Percentiles rank a stretch among this genome's conserved stretches.
phyloP scores from a whole-genome alignment of 2,329 filamentous ascomycete species.

The Hortaea sp. region DNA sequence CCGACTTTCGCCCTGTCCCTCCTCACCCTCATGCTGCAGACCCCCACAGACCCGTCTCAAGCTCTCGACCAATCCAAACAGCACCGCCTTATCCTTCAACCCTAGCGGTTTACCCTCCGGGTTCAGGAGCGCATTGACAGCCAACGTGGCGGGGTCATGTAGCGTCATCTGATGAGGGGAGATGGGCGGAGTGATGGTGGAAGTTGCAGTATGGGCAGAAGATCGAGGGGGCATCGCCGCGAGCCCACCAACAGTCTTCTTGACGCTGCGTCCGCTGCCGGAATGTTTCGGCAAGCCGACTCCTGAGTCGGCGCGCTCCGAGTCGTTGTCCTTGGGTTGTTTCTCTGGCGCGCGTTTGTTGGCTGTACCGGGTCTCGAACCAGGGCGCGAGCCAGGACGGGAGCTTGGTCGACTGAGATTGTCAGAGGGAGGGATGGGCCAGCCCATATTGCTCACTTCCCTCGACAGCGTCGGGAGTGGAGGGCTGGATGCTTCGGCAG shows the following conservation, averaged over 20 bases:
- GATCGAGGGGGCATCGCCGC: no score
- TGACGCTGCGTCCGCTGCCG: no score
- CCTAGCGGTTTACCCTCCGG: conserved; percentile 32
- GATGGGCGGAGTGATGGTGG: conserved; percentile 10
- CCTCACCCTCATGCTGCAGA: conserved; percentile 36
- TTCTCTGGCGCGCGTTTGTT: conserved; percentile 2
- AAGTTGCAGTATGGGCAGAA: no score
- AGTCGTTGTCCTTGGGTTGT: conserved; percentile 2
- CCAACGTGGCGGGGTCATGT: conserved; percentile 26
- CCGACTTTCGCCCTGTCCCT: background rate
- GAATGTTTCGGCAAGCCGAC: conserved; percentile 11
- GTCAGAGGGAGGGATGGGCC: conserved; percentile 4
- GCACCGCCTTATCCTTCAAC: conserved; percentile 45
- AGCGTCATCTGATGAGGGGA: conserved; percentile 24
- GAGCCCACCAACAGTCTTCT: no score
- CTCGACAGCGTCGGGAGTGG: background rate
- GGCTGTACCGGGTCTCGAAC: conserved; percentile 7
- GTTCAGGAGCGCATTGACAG: conserved; percentile 31
- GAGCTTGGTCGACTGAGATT: background rate
- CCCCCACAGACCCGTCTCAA: conserved; percentile 44
- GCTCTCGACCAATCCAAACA: conserved; percentile 41
- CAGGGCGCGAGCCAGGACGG: background rate
- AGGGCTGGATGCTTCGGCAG: conserved; percentile 35
- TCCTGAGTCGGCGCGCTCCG: conserved; percentile 24
- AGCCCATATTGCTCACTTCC: conserved; percentile 1